Conservation (phyloP, 2,329 filamentous ascomycete species). For the Alternaria ethzedia region DNA sequence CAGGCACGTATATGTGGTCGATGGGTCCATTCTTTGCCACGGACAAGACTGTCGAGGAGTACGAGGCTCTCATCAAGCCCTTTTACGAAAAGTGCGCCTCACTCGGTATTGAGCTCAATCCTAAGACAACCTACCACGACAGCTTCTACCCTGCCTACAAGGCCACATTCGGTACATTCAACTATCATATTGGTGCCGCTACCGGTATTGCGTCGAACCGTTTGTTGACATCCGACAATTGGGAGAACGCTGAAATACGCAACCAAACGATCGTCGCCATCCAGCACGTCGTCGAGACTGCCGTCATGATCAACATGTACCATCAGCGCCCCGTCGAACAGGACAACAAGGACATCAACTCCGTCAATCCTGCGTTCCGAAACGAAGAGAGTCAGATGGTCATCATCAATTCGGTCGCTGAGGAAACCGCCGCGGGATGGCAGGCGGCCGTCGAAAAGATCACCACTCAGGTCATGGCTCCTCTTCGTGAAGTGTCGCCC, state of each 20-base stretch:
- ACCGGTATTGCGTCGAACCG: conserved; percentile 42
- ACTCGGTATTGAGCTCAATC: conserved; percentile 31
- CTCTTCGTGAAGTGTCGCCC: conserved; percentile 31
- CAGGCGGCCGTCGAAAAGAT: conserved; percentile 23
- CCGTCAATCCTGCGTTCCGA: conserved; percentile 41
- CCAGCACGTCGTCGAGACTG: conserved; percentile 28
- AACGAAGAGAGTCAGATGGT: conserved; percentile 33
- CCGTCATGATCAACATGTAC: conserved; percentile 29
- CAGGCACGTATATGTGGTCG: conserved; percentile 29
- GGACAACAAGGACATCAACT: conserved; percentile 26
- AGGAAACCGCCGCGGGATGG: conserved; percentile 33
- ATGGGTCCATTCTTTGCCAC: conserved; percentile 40
- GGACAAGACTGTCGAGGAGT: conserved; percentile 32
- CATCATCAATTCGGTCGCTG: conserved; percentile 23
- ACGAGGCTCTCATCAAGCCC: conserved; percentile 29
- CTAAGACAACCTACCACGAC: conserved; percentile 31
- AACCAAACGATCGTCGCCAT: conserved; percentile 36
- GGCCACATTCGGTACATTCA: conserved; percentile 30
- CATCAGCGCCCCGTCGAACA: conserved; percentile 34
- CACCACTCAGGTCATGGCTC: conserved; percentile 30
- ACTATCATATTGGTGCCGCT: conserved; percentile 37
- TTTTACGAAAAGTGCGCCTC: conserved; percentile 30
- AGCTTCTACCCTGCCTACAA: conserved; percentile 41
- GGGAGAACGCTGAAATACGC: conserved; percentile 34
- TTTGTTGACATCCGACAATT: conserved; percentile 44